Percentiles rank a stretch among this genome's conserved stretches.
Evolutionary conservation across 169 alveolate species (phyloP).

Genomic region (Cryptosporidium canis): DNA sequence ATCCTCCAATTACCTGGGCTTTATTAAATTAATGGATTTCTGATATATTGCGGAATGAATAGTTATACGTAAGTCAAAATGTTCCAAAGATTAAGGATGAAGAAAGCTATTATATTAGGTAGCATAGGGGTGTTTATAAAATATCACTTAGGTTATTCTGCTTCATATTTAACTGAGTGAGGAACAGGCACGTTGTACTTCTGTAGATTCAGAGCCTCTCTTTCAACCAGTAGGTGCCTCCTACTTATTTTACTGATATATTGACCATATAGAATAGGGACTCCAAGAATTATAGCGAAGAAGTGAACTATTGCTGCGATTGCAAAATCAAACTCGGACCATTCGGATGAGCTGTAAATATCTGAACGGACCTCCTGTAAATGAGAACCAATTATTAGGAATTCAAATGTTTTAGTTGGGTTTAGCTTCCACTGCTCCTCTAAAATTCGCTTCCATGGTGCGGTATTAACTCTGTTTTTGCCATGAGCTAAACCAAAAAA

Average conservation of each 20-base stretch:
- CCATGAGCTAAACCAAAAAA: slow-evolving; percentile 55
- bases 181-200: slow-evolving; percentile 50
- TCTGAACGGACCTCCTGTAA: slow-evolving; percentile 44
- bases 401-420: slow-evolving; percentile 59
- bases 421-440: slow-evolving; percentile 61
- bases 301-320: slow-evolving; percentile 48
- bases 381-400: slow-evolving; percentile 43
- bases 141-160: neutral
- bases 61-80: no score
- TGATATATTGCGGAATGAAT: no score
- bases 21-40: no score
- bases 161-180: slow-evolving; percentile 29
- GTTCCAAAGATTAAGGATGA: no score
- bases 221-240: slow-evolving; percentile 18
- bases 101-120: neutral
- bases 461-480: slow-evolving; percentile 3
- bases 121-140: neutral
- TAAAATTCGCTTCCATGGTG: slow-evolving; percentile 56
- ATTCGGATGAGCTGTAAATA: slow-evolving; percentile 35
- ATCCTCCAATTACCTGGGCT: no score
- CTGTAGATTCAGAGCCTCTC: slow-evolving; percentile 40
- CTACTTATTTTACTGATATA: slow-evolving; percentile 50
- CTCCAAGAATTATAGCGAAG: slow-evolving; percentile 26
- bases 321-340: slow-evolving; percentile 62
- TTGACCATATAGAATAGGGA: slow-evolving; percentile 55